Evolutionary conservation across 352 stramenopile species (phyloP).

Genomic region (Thalassiosira oceanica): DNA sequence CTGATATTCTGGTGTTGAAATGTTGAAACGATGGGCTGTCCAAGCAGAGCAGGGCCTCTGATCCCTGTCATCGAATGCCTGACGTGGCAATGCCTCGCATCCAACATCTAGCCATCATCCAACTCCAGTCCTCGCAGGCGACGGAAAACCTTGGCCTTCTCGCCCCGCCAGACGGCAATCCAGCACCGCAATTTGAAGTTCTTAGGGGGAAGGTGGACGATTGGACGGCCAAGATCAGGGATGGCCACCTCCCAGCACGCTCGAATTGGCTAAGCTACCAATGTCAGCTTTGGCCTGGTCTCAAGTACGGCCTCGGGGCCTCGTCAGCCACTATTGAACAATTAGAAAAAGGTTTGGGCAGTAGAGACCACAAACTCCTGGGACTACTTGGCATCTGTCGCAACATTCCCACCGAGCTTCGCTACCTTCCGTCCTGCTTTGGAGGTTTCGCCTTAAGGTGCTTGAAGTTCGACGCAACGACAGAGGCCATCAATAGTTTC

Average conservation of each 20-base stretch:
- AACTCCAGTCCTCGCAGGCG: too few relatives aligned
- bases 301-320: constrained; percentile 13
- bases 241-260: not conserved
- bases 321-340: too few relatives aligned
- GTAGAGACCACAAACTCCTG: too few relatives aligned
- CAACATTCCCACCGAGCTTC: constrained; percentile 3
- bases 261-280: constrained; percentile 22
- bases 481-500: not conserved
- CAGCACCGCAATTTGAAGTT: constrained; percentile 8
- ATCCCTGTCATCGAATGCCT: too few relatives aligned
- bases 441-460: not conserved
- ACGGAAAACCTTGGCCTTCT: too few relatives aligned
- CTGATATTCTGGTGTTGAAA: too few relatives aligned
- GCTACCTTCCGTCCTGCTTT: constrained; percentile 3
- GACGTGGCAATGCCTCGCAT: too few relatives aligned
- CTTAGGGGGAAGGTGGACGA: not conserved
- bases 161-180: too few relatives aligned
- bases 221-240: constrained; percentile 1
- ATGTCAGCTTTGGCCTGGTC: constrained; percentile 11
- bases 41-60: too few relatives aligned
- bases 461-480: not conserved
- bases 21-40: too few relatives aligned
- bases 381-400: not conserved
- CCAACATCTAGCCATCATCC: too few relatives aligned
- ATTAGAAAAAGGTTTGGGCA: too few relatives aligned